Conservation (phyloP, 2,329 filamentous ascomycete genomes). For the Fusarium vanettenii region DNA sequence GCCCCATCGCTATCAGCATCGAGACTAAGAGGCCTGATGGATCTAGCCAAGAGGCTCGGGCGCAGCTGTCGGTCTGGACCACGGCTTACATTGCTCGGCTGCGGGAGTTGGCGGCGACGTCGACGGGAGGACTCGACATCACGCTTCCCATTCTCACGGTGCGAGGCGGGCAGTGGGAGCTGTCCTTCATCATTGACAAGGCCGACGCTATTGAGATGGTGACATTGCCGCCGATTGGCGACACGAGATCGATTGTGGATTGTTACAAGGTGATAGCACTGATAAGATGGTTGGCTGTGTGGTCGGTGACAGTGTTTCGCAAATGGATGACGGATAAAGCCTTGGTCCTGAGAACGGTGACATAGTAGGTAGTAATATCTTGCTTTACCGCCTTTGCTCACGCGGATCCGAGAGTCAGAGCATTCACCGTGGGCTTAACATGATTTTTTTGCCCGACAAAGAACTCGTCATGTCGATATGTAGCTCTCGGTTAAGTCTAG, state of each 20-base stretch:
- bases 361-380: background rate
- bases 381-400: background rate
- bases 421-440: too few species aligned
- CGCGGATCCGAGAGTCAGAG: background rate
- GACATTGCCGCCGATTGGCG: background rate
- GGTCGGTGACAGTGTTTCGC: background rate
- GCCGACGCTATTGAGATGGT: background rate
- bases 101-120: background rate
- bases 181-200: background rate
- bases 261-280: constrained; percentile 1
- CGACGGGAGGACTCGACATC: background rate
- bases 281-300: background rate
- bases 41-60: constrained; percentile 1
- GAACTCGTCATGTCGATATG: too few species aligned
- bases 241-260: background rate
- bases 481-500: too few species aligned
- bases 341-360: background rate
- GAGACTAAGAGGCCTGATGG: constrained; percentile 14
- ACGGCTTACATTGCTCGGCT: background rate
- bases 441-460: too few species aligned
- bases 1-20: constrained; percentile 14
- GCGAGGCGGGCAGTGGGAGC: background rate
- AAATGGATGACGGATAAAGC: background rate
- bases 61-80: constrained; percentile 14
- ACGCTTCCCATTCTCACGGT: background rate